These are phyloP conservation scores for Juncus inflexus DNA, from an alignment of 176 grass and related monocot genomes.

Conservation along the genomic window DNA sequence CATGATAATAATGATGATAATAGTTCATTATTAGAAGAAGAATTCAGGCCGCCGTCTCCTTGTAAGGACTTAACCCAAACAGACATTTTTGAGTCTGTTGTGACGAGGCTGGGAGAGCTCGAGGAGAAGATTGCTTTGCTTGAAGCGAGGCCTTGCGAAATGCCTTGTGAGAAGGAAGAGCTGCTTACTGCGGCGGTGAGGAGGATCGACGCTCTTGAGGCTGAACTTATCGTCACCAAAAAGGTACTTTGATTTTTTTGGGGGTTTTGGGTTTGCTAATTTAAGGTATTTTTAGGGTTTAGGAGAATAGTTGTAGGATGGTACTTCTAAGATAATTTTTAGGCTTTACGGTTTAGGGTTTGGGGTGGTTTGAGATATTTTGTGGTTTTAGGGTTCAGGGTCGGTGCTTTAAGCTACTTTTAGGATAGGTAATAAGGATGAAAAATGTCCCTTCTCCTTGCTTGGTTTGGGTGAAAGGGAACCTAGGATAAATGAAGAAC, in stretches of 20 bases:
- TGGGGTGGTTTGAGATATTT: too few relatives aligned
- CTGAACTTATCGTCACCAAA: slow-evolving; percentile 96
- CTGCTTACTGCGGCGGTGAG: slow-evolving; percentile 82
- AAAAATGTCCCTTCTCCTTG: too few relatives aligned
- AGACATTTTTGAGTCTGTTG: slow-evolving; percentile 48
- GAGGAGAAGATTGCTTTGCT: slow-evolving; percentile 84
- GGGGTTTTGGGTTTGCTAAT: slow-evolving; percentile 6
- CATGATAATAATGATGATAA: slow-evolving; percentile 39
- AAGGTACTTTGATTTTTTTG: slow-evolving; percentile 53
- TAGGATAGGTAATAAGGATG: too few relatives aligned
- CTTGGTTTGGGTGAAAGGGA: too few relatives aligned
- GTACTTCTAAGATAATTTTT: not conserved
- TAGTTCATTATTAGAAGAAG: slow-evolving; percentile 44
- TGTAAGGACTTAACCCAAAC: slow-evolving; percentile 53
- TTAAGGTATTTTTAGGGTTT: not conserved
- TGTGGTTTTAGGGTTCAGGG: too few relatives aligned
- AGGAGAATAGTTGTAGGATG: not conserved
- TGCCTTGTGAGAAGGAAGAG: slow-evolving; percentile 97
- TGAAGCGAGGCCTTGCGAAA: slow-evolving; percentile 78
- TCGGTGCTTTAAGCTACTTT: too few relatives aligned
- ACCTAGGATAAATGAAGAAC: too few relatives aligned
- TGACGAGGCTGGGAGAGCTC: slow-evolving; percentile 73
- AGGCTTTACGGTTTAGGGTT: too few relatives aligned
- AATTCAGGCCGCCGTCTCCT: slow-evolving; percentile 67
- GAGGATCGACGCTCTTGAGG: slow-evolving; percentile 94